Conservation (phyloP, 768 basidiomycete species). For the Strobilomyces echinocephalus region DNA sequence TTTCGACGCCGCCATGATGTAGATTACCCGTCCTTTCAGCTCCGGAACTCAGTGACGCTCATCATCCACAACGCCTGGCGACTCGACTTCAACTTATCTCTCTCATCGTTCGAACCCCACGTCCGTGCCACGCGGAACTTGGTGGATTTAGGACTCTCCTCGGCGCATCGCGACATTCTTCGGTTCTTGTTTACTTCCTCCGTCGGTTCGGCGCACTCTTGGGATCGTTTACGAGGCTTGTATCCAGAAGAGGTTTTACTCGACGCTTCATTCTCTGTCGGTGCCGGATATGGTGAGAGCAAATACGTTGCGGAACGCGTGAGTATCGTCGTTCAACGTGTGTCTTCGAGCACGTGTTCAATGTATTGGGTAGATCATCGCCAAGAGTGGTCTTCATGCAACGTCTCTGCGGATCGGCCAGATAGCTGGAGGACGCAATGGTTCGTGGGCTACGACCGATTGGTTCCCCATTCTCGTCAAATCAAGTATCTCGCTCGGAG, state of each 20-base stretch:
- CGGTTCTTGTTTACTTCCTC: slow-evolving; percentile 29
- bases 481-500: slow-evolving; percentile 24
- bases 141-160: slow-evolving; percentile 23
- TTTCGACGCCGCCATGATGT: too few relatives aligned
- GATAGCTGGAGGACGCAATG: slow-evolving; percentile 29
- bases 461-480: slow-evolving; percentile 36
- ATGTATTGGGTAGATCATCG: slow-evolving; percentile 19
- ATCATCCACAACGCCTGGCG: slow-evolving; percentile 15
- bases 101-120: slow-evolving; percentile 35
- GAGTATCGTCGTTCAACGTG: slow-evolving; percentile 2
- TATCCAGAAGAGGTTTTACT: slow-evolving; percentile 36
- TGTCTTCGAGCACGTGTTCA: neutral
- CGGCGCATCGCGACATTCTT: neutral
- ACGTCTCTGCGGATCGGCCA: slow-evolving; percentile 33
- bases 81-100: slow-evolving; percentile 38
- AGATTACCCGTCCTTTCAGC: slow-evolving; percentile 4
- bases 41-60: slow-evolving; percentile 26
- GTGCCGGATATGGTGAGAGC: slow-evolving; percentile 33
- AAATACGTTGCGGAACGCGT: slow-evolving; percentile 38
- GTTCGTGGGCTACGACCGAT: slow-evolving; percentile 32
- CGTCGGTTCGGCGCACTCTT: slow-evolving; percentile 16
- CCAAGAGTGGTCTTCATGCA: slow-evolving; percentile 21
- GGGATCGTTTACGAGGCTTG: slow-evolving; percentile 24
- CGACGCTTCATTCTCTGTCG: slow-evolving; percentile 26
- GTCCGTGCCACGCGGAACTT: slow-evolving; percentile 32